Conservation (phyloP, 2,329 filamentous ascomycete species). For the Fonsecaea monophora region DNA sequence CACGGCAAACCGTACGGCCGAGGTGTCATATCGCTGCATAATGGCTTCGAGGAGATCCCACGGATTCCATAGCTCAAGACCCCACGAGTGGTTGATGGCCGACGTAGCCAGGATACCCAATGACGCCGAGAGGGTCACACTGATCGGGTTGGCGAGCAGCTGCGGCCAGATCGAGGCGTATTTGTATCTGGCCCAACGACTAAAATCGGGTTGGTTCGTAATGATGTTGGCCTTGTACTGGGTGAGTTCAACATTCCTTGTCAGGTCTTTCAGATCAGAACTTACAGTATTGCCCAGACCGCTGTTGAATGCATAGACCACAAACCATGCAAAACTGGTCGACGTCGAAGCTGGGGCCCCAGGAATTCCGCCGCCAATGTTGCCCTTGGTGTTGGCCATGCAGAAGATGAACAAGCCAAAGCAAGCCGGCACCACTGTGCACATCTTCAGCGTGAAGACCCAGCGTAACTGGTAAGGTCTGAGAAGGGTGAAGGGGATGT, state of each 20-base stretch:
- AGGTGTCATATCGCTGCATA: constrained; percentile 10
- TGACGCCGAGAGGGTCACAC: constrained; percentile 51
- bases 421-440: constrained; percentile 49
- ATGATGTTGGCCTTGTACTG: not conserved
- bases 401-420: constrained; percentile 51
- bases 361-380: constrained; percentile 42
- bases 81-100: constrained; percentile 48
- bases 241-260: not conserved
- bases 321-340: constrained; percentile 44
- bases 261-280: not conserved
- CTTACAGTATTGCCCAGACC: constrained; percentile 17
- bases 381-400: constrained; percentile 49
- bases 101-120: constrained; percentile 56
- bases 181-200: constrained; percentile 11
- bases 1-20: constrained; percentile 13
- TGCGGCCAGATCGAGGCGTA: constrained; percentile 13
- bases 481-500: constrained; percentile 52
- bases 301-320: constrained; percentile 43
- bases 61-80: constrained; percentile 46
- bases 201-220: constrained; percentile 18
- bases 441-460: constrained; percentile 56
- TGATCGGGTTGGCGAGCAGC: constrained; percentile 49
- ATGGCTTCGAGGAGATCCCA: constrained; percentile 29
- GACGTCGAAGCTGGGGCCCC: constrained; percentile 18
- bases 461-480: constrained; percentile 54